phyloP scores from a whole-genome alignment of 108 stramenopile genomes.

The Cylindrotheca closterium region DNA sequence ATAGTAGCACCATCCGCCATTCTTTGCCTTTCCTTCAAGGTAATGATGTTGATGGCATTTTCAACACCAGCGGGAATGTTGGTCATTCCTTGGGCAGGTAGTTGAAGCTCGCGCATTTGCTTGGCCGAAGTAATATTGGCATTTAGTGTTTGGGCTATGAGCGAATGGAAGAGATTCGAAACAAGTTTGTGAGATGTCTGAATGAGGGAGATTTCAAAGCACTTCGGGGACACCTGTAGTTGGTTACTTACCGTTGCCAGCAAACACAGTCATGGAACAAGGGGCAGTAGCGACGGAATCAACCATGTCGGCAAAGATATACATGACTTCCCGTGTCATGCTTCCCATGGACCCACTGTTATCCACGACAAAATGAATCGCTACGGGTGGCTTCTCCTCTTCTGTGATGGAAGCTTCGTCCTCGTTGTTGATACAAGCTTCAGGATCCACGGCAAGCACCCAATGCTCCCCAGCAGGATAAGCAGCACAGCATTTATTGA shows the following conservation, averaged over 20 bases:
- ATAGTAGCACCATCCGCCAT: too few species aligned
- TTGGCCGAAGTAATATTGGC: background rate
- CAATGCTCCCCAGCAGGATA: background rate
- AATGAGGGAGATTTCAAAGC: too few species aligned
- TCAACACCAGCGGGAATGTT: constrained; percentile 1
- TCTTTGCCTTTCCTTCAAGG: too few species aligned
- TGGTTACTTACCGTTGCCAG: background rate
- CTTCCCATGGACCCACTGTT: background rate
- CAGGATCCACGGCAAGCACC: background rate
- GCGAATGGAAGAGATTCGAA: background rate
- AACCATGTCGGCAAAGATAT: background rate
- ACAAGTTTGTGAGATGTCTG: background rate
- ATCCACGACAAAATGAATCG: background rate
- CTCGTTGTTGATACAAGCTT: too few species aligned
- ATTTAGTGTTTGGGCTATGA: background rate
- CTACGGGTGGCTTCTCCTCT: background rate
- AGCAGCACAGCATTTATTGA: background rate
- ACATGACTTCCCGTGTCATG: background rate
- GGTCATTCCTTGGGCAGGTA: background rate
- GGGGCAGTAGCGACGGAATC: background rate
- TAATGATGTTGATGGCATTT: background rate
- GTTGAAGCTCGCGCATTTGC: background rate
- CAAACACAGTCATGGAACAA: background rate
- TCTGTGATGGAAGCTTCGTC: background rate
- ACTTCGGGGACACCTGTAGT: too few species aligned